phyloP scores from a whole-genome alignment of 2,329 filamentous ascomycete genomes.

The Fusarium hainanense region DNA sequence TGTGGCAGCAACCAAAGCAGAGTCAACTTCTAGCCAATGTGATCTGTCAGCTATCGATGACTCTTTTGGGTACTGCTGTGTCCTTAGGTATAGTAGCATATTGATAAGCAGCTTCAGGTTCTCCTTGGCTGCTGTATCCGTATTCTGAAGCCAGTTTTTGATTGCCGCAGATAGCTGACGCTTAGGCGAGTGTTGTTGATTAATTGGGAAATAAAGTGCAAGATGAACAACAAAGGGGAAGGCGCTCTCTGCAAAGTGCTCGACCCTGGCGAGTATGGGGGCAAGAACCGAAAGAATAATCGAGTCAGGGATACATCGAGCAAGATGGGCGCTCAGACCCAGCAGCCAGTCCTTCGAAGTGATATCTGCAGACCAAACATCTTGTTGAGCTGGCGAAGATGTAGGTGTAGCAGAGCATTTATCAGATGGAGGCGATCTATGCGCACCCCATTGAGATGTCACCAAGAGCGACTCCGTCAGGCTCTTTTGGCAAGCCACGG shows the following conservation, averaged over 20 bases:
- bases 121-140: constrained; percentile 57
- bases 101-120: constrained; percentile 81
- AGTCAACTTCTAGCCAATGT: constrained; percentile 88
- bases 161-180: constrained; percentile 73
- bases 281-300: constrained; percentile 76
- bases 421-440: constrained; percentile 67
- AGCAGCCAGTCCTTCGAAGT: constrained; percentile 68
- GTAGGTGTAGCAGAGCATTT: constrained; percentile 11
- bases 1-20: constrained; percentile 73
- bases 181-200: constrained; percentile 69
- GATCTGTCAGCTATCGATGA: constrained; percentile 80
- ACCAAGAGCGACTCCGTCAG: constrained; percentile 63
- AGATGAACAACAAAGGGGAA: constrained; percentile 90
- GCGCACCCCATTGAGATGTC: constrained; percentile 68
- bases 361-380: constrained; percentile 53
- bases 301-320: constrained; percentile 68
- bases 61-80: constrained; percentile 80
- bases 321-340: constrained; percentile 70
- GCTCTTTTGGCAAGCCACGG: constrained; percentile 62
- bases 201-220: constrained; percentile 75
- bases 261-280: constrained; percentile 72
- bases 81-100: constrained; percentile 87
- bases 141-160: constrained; percentile 68
- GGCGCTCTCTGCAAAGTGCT: constrained; percentile 76
- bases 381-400: constrained; percentile 29